A percentile compares a stretch with the other conserved stretches of the same genome.
Evolutionary conservation across 257 asterid genomes (phyloP).

Genomic region (Asclepias syriaca): DNA sequence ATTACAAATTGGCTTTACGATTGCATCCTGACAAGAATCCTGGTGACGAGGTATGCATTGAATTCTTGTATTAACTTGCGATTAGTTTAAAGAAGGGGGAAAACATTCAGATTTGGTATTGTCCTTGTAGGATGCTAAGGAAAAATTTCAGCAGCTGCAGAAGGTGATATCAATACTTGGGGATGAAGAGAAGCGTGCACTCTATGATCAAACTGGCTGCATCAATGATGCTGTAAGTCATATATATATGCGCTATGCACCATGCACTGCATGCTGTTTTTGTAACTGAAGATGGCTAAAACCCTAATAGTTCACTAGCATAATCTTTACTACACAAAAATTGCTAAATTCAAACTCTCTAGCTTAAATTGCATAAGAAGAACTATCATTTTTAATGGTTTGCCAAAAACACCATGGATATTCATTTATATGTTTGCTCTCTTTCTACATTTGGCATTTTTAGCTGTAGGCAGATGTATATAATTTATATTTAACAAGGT

Average conservation of each 20-base stretch:
- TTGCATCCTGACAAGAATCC: constrained; percentile 95
- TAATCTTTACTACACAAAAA: background rate
- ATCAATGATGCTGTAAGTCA: constrained; percentile 90
- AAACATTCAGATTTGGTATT: background rate
- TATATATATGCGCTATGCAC: background rate
- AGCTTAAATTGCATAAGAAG: background rate
- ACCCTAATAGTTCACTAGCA: background rate
- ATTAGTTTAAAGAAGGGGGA: background rate
- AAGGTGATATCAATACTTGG: constrained; percentile 87
- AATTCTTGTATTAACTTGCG: background rate
- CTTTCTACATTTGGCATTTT: background rate
- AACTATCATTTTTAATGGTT: background rate
- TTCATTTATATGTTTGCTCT: background rate
- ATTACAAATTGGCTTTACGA: constrained; percentile 78
- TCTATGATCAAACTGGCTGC: constrained; percentile 94
- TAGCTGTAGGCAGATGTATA: background rate
- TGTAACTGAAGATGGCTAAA: background rate
- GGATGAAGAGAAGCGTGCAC: constrained; percentile 86
- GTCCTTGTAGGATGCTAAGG: constrained; percentile 75
- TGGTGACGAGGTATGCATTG: constrained; percentile 58
- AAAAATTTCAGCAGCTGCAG: constrained; percentile 93
- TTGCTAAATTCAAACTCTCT: background rate
- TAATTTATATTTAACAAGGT: background rate
- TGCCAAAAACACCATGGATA: background rate
- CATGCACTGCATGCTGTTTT: constrained; percentile 8